A percentile compares a stretch with the other conserved stretches of the same genome.
Conservation (phyloP, 2,329 filamentous ascomycete genomes). For the Endoconidiophora laricicola region DNA sequence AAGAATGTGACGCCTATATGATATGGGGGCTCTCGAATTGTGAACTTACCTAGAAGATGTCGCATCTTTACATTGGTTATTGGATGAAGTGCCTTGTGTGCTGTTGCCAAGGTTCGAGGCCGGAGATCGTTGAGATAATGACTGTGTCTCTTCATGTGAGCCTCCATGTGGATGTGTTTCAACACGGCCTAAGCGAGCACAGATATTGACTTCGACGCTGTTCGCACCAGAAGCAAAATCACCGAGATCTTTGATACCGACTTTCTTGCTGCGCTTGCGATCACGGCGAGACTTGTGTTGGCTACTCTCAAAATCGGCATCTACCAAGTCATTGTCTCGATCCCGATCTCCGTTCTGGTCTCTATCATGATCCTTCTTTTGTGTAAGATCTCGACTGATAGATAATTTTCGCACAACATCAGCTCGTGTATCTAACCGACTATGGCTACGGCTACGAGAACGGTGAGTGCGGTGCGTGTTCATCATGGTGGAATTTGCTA, state of each 20-base stretch:
- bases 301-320: constrained; percentile 14
- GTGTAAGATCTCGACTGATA: constrained; percentile 4
- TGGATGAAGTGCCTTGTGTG: too few species aligned
- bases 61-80: too few species aligned
- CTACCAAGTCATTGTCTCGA: constrained; percentile 22
- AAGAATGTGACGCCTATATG: constrained; percentile 8
- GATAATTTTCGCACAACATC: not conserved
- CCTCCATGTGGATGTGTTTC: too few species aligned
- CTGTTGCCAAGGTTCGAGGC: too few species aligned
- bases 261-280: constrained; percentile 6
- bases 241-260: not conserved
- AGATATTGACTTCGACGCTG: constrained; percentile 35
- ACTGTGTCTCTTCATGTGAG: too few species aligned
- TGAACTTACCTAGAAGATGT: too few species aligned
- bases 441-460: constrained; percentile 4
- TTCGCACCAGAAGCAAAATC: constrained; percentile 27
- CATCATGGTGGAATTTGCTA: not conserved
- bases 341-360: constrained; percentile 15
- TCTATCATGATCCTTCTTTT: constrained; percentile 12
- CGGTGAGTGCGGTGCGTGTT: not conserved
- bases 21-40: constrained; percentile 12
- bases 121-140: too few species aligned
- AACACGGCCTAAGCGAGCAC: too few species aligned
- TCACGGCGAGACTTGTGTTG: constrained; percentile 9
- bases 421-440: not conserved